Percentiles rank a stretch among this genome's conserved stretches.
These are phyloP conservation scores for Helicostylum pulchrum DNA, from an alignment of 192 early-diverging fungal species.

Conservation along the genomic window DNA sequence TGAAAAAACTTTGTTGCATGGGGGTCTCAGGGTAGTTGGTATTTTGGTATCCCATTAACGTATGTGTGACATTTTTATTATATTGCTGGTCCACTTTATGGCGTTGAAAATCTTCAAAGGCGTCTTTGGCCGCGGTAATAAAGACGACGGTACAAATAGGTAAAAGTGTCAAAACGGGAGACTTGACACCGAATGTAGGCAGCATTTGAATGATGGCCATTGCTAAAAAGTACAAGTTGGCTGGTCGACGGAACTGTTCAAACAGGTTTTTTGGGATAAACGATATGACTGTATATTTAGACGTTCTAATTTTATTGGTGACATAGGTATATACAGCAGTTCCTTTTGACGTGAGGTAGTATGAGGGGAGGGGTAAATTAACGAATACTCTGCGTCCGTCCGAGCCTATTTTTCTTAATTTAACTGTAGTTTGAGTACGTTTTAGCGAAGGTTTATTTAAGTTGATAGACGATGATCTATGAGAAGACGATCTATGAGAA, in stretches of 20 bases:
- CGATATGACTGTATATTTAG: conserved; percentile 83
- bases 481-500: neutral
- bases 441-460: conserved; percentile 1
- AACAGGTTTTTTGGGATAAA: conserved; percentile 92
- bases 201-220: conserved; percentile 81
- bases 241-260: conserved; percentile 84
- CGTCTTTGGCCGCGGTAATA: conserved; percentile 85
- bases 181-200: conserved; percentile 75
- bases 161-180: conserved; percentile 73
- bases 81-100: conserved; percentile 81
- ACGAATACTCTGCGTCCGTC: conserved; percentile 57
- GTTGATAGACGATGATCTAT: neutral
- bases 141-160: conserved; percentile 82
- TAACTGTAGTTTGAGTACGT: conserved; percentile 44
- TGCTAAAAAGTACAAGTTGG: conserved; percentile 86
- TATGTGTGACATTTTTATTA: conserved; percentile 62
- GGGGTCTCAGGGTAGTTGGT: conserved; percentile 38
- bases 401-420: conserved; percentile 39
- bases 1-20: neutral
- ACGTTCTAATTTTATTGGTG: conserved; percentile 82
- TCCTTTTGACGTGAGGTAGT: conserved; percentile 52
- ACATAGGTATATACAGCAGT: conserved; percentile 52
- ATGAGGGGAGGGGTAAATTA: conserved; percentile 59
- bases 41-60: conserved; percentile 44
- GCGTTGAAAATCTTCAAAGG: conserved; percentile 82